Evolutionary conservation across 2,329 filamentous ascomycete species (phyloP).

Genomic region (Aspergillus novofumigatus): DNA sequence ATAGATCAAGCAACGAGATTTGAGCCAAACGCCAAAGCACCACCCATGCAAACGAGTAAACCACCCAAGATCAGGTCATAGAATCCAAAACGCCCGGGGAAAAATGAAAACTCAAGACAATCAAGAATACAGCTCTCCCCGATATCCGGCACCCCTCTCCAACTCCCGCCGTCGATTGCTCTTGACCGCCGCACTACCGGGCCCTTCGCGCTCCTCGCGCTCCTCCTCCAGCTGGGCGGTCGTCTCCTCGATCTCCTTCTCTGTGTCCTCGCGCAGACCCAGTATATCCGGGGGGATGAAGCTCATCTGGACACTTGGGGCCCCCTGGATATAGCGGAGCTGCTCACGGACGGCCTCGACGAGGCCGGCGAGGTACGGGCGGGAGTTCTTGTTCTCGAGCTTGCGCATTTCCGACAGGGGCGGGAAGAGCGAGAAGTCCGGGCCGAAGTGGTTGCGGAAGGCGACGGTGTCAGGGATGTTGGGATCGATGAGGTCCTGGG

Average conservation of each 20-base stretch:
- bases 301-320: conserved; percentile 82
- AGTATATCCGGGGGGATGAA: conserved; percentile 73
- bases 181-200: conserved; percentile 19
- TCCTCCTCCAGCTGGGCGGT: conserved; percentile 35
- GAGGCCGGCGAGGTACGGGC: conserved; percentile 70
- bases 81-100: background rate
- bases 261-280: conserved; percentile 48
- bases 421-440: conserved; percentile 83
- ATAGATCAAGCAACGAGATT: background rate
- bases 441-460: conserved; percentile 83
- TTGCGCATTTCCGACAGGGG: conserved; percentile 68
- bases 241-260: conserved; percentile 45
- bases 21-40: background rate
- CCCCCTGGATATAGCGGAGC: conserved; percentile 75
- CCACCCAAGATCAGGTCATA: background rate
- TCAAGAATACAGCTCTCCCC: conserved; percentile 36
- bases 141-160: conserved; percentile 31
- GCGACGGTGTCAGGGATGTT: conserved; percentile 75
- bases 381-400: conserved; percentile 73
- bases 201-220: conserved; percentile 35
- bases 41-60: background rate
- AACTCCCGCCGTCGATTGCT: conserved; percentile 29
- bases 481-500: conserved; percentile 64
- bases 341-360: conserved; percentile 78
- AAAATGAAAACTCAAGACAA: conserved; percentile 2